phyloP scores from a whole-genome alignment of 1,284 basidiomycete species.

The Xanthoconium separans region DNA sequence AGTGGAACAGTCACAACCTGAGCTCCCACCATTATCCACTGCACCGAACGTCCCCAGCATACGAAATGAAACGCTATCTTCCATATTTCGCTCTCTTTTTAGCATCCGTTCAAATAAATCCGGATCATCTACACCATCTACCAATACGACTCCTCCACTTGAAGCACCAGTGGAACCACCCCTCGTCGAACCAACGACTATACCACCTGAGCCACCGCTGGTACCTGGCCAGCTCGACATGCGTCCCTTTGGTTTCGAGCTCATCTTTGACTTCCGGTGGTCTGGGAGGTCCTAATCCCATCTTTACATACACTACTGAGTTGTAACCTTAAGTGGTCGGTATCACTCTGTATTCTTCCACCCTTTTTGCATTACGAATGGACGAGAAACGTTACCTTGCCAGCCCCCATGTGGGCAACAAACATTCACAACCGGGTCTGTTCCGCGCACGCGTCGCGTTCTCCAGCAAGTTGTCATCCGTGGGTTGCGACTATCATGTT shows the following conservation, averaged over 20 bases:
- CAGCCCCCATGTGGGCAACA: not conserved
- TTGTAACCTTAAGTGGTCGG: slow-evolving; percentile 23
- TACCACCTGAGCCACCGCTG: slow-evolving; percentile 16
- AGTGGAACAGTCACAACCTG: slow-evolving; percentile 5
- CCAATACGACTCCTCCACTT: slow-evolving; percentile 1
- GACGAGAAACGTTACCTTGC: not conserved
- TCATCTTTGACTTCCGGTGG: slow-evolving; percentile 74
- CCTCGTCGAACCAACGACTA: not conserved
- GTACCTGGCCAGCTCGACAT: slow-evolving; percentile 64
- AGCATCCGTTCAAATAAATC: slow-evolving; percentile 8
- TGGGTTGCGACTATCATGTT: no score
- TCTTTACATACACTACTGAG: slow-evolving; percentile 16
- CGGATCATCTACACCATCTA: not conserved
- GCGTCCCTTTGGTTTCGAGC: slow-evolving; percentile 64
- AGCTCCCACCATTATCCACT: slow-evolving; percentile 4
- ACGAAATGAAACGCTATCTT: slow-evolving; percentile 21
- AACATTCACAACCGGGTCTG: not conserved
- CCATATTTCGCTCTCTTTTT: slow-evolving; percentile 26
- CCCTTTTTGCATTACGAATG: not conserved
- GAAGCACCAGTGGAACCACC: slow-evolving; percentile 4
- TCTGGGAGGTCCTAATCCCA: slow-evolving; percentile 32
- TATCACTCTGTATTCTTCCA: slow-evolving; percentile 15
- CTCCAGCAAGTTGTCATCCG: no score
- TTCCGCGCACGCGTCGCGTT: not conserved
- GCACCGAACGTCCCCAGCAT: slow-evolving; percentile 1